Evolutionary conservation across 192 early-diverging fungal genomes (phyloP).

Genomic region (Podila minutissima): DNA sequence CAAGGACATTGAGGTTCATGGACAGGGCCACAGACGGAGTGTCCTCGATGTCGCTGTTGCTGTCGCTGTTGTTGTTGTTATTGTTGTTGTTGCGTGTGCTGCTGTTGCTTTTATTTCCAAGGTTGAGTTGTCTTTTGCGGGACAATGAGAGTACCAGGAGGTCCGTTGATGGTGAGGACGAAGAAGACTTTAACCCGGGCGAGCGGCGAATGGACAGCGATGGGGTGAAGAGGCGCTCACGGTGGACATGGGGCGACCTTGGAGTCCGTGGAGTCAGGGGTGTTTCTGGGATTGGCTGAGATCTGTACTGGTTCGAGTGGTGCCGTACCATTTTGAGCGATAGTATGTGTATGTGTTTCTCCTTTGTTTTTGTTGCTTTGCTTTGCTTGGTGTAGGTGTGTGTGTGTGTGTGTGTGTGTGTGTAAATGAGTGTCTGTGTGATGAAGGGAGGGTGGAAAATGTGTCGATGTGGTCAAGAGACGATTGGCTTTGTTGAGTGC

Average conservation of each 20-base stretch:
- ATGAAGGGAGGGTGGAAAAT: too few species aligned
- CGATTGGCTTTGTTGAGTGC: too few species aligned
- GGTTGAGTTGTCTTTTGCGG: too few species aligned
- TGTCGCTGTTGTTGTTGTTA: too few species aligned
- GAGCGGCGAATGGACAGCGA: not conserved
- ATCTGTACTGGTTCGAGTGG: not conserved
- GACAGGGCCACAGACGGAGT: constrained; percentile 28
- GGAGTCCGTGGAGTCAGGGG: constrained; percentile 41
- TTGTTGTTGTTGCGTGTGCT: not conserved
- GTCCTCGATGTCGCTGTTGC: not conserved
- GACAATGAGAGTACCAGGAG: not conserved
- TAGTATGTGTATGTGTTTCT: too few species aligned
- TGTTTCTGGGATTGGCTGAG: constrained; percentile 13
- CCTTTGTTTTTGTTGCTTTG: too few species aligned
- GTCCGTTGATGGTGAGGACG: not conserved
- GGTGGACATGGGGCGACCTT: constrained; percentile 19
- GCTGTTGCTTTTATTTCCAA: not conserved
- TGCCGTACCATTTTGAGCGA: not conserved
- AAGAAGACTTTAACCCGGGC: not conserved
- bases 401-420: too few species aligned
- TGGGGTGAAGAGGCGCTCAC: constrained; percentile 7
- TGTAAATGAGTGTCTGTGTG: too few species aligned
- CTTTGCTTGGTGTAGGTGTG: too few species aligned
- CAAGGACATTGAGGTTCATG: constrained; percentile 30
- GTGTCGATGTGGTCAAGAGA: too few species aligned